Percentiles rank a stretch among this genome's conserved stretches.
Conservation (phyloP, 176 grass and related monocot genomes). For the Hordeum vulgare region DNA sequence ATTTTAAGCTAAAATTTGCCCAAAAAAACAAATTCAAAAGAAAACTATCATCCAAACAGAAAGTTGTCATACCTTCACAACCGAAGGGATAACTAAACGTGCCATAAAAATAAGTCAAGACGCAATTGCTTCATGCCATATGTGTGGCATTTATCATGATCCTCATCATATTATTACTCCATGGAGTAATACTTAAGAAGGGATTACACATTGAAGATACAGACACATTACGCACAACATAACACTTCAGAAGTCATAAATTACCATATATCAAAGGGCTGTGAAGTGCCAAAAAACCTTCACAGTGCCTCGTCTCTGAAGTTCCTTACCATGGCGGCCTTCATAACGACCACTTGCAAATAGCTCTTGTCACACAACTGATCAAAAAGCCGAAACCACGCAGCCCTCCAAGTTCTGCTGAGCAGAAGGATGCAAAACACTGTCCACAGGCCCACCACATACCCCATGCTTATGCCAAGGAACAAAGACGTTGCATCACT, state of each 20-base stretch:
- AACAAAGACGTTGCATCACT: neutral
- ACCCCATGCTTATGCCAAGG: neutral
- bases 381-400: neutral
- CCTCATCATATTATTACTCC: no score
- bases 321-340: neutral
- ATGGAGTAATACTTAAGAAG: no score
- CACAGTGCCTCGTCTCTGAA: neutral
- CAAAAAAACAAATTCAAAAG: no score
- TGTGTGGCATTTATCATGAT: no score
- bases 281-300: neutral
- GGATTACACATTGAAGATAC: no score
- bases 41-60: no score
- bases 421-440: neutral
- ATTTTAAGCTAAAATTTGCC: no score
- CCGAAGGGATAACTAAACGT: no score
- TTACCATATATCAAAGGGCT: neutral
- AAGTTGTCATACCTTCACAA: no score
- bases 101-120: no score
- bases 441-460: neutral
- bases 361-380: neutral
- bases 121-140: no score
- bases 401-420: neutral
- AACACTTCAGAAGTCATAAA: neutral
- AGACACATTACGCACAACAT: neutral
- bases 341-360: neutral